These are phyloP conservation scores for Cladosporium phlei DNA, from an alignment of 2,329 filamentous ascomycete species.

Conservation along the genomic window DNA sequence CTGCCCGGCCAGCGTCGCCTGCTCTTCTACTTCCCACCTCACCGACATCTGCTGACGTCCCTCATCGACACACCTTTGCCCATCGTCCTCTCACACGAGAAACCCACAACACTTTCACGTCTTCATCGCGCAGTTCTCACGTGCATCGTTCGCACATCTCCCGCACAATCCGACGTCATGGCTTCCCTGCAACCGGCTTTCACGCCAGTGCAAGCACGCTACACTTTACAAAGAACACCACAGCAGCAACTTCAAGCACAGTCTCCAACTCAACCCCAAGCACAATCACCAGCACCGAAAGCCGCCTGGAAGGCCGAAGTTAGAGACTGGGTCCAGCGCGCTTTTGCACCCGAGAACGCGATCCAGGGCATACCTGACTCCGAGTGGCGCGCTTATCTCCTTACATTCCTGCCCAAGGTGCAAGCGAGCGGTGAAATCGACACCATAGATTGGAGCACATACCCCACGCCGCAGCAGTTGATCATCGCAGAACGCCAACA, in stretches of 20 bases:
- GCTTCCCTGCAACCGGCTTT: constrained; percentile 37
- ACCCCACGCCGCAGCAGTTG: constrained; percentile 81
- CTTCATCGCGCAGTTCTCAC: background rate
- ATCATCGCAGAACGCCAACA: constrained; percentile 64
- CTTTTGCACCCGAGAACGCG: constrained; percentile 62
- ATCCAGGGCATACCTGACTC: constrained; percentile 41
- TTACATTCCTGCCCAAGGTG: constrained; percentile 75
- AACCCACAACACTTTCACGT: background rate
- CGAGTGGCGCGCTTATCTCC: constrained; percentile 81
- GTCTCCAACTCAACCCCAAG: constrained; percentile 14
- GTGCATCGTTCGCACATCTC: background rate
- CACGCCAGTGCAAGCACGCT: constrained; percentile 43
- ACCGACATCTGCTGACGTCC: background rate
- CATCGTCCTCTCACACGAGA: background rate
- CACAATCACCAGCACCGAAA: constrained; percentile 44
- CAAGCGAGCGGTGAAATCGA: constrained; percentile 69
- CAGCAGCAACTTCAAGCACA: too few species aligned
- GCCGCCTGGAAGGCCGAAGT: constrained; percentile 66
- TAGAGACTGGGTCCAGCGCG: constrained; percentile 80
- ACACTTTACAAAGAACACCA: constrained; percentile 29
- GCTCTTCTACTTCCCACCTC: background rate
- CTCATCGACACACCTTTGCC: background rate
- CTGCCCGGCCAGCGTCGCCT: too few species aligned
- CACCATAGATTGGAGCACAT: constrained; percentile 72
- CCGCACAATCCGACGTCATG: constrained; percentile 3